Conservation (phyloP, 768 basidiomycete species). For the Hydnum rufescens region DNA sequence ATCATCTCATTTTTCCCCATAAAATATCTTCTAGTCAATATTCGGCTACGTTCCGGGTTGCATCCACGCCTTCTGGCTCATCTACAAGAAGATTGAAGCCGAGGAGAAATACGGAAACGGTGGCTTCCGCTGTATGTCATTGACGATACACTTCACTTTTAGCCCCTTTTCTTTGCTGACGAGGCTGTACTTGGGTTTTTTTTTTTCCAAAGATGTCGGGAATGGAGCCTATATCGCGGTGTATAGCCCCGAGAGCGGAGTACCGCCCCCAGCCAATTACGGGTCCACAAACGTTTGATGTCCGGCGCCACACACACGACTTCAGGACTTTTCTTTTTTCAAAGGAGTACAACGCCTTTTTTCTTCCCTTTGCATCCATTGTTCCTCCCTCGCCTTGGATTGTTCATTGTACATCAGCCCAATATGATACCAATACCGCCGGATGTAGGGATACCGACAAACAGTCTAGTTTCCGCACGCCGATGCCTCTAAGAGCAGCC, state of each 20-base stretch:
- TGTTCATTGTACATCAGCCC: no score
- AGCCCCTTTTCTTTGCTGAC: background rate
- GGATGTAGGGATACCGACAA: no score
- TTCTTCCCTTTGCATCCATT: no score
- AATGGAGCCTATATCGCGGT: background rate
- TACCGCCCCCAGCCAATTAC: background rate
- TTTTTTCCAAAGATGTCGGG: background rate
- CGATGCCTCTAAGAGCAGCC: no score
- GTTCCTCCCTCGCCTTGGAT: no score
- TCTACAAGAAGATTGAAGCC: constrained; percentile 77
- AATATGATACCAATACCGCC: no score
- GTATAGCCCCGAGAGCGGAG: background rate
- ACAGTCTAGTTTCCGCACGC: no score
- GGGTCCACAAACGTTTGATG: background rate
- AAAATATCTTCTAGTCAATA: background rate
- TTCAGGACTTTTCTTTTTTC: no score
- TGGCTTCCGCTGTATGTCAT: constrained; percentile 50
- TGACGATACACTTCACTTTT: background rate
- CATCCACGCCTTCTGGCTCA: constrained; percentile 72
- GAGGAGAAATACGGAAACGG: constrained; percentile 40
- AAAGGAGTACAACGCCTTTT: no score
- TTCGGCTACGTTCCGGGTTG: constrained; percentile 57
- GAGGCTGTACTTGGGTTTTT: background rate
- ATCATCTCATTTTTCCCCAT: background rate
- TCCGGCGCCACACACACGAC: no score